Evolutionary conservation across 208 protist species (phyloP), one percentile per base, ranked within the genome.

Genomic region (Blastocrithidia nonstop): DNA sequence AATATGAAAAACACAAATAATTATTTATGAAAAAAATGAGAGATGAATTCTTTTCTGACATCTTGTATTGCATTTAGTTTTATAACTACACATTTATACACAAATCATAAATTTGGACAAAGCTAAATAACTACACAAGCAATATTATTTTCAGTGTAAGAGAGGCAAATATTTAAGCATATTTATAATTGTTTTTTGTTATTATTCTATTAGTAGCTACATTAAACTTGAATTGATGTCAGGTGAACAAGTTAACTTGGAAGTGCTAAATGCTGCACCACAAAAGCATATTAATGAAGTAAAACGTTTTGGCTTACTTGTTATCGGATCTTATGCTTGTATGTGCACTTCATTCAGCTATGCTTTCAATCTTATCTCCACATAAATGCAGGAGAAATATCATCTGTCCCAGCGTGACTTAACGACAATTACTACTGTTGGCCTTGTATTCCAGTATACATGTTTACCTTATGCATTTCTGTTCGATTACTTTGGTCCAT

Each of bases 401-500:
- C 40, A 66, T 28, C 65, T 65, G 22, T 47, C 46, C n/a, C 57
- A 54, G 19, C 66, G 57, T 16, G 40, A 75, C 28, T 69, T 84
- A 46, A 65, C 62, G 1, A 64, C 67, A 16, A 76, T 79, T 39
- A 61, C 49, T 37, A 74, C 66, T 3, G 50, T 62, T 21, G 57
- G 59, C 9, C 56, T 73, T 46, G 45, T 65, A 8, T 40, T 65
- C 15, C 29, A 43, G 26, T 54, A 64, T 37, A 61, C 73, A 17
- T 25, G 57, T 32, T 28, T 79, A n/a, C 66, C 62, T 6, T 68
- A 72, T 58, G 66, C 56, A 44, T 51, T 48, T 9, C 0, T 71
- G n/a, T 84, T 59, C 57, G 74, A 84, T 49, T 56, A 65, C 17
- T 56, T 76, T 24, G 74, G 74, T 7, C 56, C 70, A 6, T n/a